Evolutionary conservation across 805 yeast genomes (phyloP), one percentile per base, ranked within the genome.

Genomic region (Blastobotrys chiropterorum): DNA sequence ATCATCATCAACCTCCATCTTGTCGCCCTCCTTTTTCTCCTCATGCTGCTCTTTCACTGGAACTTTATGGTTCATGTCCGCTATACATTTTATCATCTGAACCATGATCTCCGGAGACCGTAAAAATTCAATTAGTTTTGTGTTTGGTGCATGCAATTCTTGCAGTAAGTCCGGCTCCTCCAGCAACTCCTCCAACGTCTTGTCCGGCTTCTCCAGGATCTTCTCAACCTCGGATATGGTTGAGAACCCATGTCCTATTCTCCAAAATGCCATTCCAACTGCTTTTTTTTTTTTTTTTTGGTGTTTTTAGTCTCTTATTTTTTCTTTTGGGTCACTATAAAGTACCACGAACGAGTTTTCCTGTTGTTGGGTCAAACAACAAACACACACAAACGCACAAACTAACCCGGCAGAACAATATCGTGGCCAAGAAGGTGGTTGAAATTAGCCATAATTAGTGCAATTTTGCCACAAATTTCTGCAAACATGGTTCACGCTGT

Each of bases 91-190:
- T 30, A 92, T 80, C 53, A 92, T 75, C 52, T 81, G 80, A 49
- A 74, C 76, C 54, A 92, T 67, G 14, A 88, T 80, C 49, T 82
- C 86, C 14, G 94, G 90, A 62, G 86, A 87, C 56, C 92, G 77
- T 51, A 94, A 72, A 61, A 83, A 83, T 61, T 89, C 94, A 40
- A 90, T 74, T 47, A 94, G 75, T 63, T 85, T 84, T 44, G 83
- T 76, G 65, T 86, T 86, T 16, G 89, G 82, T 19, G 85, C 79
- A 56, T 84, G 70, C 38, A 88, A 71, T 64, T 87, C 94, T 53
- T 86, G 86, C 22, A 86, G 72, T 26, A 88, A 67, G 53, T 85
- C 90, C 45, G 81, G 85, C 59, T 86, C 92, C 63, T 85, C 90
- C 55, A 88, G 70, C 44, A 88, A 67, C 46, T 83, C 85, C 30